phyloP scores from a whole-genome alignment of 2,329 filamentous ascomycete genomes.

The Fusarium irregulare region DNA sequence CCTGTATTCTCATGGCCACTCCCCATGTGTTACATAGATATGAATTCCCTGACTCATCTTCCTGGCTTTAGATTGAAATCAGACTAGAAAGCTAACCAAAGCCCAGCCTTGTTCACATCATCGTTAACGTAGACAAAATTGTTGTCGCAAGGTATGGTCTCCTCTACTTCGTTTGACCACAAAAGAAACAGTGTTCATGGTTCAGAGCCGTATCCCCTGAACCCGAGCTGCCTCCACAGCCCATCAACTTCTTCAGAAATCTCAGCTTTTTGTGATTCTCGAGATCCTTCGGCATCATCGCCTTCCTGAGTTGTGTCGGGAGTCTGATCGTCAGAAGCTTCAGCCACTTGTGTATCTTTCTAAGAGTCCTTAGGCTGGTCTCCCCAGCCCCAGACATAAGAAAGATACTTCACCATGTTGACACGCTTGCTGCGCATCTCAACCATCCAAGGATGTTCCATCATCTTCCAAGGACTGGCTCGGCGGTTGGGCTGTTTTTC shows the following conservation, averaged over 20 bases:
- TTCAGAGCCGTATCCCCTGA: not conserved
- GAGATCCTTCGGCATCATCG: slow-evolving; percentile 1
- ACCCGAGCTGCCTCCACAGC: not conserved
- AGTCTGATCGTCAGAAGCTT: slow-evolving; percentile 27
- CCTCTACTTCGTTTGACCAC: slow-evolving; percentile 12
- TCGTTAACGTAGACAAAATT: slow-evolving; percentile 18
- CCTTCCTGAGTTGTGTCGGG: slow-evolving; percentile 11
- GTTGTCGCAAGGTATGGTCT: slow-evolving; percentile 4
- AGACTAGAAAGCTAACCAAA: slow-evolving; percentile 23
- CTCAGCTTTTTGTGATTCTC: not conserved
- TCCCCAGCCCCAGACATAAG: slow-evolving; percentile 97
- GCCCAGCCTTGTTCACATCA: slow-evolving; percentile 35
- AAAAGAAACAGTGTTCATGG: slow-evolving; percentile 12
- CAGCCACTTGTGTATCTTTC: slow-evolving; percentile 24
- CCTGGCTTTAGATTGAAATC: not conserved
- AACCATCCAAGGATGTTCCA: slow-evolving; percentile 98
- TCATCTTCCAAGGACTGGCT: slow-evolving; percentile 97
- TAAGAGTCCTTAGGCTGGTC: slow-evolving; percentile 39
- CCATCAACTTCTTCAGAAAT: slow-evolving; percentile 3
- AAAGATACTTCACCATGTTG: slow-evolving; percentile 95
- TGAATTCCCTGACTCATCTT: not conserved
- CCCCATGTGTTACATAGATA: slow-evolving; percentile 3
- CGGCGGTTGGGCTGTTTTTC: slow-evolving; percentile 91
- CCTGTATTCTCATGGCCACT: not conserved
- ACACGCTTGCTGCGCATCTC: slow-evolving; percentile 97